Percentiles rank a stretch among this genome's conserved stretches.
Evolutionary conservation across 805 yeast species (phyloP).

Genomic region (Lachancea lanzarotensis): DNA sequence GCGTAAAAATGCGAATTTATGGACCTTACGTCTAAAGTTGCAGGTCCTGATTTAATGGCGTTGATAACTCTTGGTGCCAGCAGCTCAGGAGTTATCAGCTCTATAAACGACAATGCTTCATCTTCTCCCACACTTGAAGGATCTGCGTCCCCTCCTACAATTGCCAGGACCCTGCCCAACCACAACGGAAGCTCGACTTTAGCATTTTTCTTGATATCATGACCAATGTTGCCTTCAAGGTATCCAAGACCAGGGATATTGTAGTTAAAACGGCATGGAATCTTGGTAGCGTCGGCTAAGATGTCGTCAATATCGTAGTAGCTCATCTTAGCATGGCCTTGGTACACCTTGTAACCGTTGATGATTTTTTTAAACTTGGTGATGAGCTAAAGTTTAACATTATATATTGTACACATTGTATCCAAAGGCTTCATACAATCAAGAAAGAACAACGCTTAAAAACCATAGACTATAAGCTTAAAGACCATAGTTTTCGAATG

Average conservation of each 20-base stretch:
- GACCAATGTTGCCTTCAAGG: conserved; percentile 70
- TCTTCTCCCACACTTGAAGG: conserved; percentile 17
- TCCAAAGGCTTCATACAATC: too few species aligned
- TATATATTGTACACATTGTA: too few species aligned
- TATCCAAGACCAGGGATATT: conserved; percentile 85
- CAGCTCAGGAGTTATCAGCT: conserved; percentile 64
- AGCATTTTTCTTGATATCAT: conserved; percentile 45
- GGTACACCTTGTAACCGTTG: neutral
- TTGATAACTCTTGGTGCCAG: conserved; percentile 61
- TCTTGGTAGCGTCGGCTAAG: conserved; percentile 59
- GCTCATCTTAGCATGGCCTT: conserved; percentile 21
- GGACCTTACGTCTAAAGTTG: conserved; percentile 57
- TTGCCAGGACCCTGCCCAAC: conserved; percentile 77
- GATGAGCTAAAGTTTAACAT: too few species aligned
- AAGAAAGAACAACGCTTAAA: too few species aligned
- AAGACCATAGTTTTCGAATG: too few species aligned
- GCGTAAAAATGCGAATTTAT: conserved; percentile 62
- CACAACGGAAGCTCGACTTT: conserved; percentile 79
- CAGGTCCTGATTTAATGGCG: conserved; percentile 72
- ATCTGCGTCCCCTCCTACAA: conserved; percentile 27
- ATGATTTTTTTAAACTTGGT: neutral
- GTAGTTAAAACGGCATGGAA: conserved; percentile 74
- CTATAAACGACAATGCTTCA: conserved; percentile 47
- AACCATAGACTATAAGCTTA: too few species aligned
- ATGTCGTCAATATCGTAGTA: conserved; percentile 78